These are phyloP conservation scores for Iris pallida DNA, from an alignment of 116 monocot genomes.

Conservation along the genomic window DNA sequence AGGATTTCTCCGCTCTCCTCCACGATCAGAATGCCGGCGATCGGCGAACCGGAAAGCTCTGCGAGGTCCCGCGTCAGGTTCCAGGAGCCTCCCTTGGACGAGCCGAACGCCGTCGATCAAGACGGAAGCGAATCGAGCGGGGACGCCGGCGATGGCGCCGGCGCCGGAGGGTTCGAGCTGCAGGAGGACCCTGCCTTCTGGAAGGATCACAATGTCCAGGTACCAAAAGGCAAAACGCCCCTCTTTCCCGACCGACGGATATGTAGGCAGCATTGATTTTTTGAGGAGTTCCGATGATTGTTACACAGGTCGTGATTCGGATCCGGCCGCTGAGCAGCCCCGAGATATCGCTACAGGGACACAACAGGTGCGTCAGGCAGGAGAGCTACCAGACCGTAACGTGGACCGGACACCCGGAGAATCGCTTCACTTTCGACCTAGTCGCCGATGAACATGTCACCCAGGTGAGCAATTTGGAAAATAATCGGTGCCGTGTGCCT, in stretches of 20 bases:
- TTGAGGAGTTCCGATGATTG: no score
- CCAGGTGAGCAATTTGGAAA: conserved; percentile 42
- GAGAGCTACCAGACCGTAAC: conserved; percentile 71
- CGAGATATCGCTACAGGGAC: conserved; percentile 83
- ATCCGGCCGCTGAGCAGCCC: conserved; percentile 65
- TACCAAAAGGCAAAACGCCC: conserved; percentile 3
- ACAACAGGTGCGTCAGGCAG: conserved; percentile 74
- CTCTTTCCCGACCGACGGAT: no score
- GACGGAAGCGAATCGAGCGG: not conserved
- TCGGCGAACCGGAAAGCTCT: conserved; percentile 3
- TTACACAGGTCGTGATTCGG: conserved; percentile 67
- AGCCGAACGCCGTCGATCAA: conserved; percentile 1
- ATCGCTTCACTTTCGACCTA: conserved; percentile 91
- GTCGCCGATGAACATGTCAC: conserved; percentile 79
- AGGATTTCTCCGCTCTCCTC: no score
- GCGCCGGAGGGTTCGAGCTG: conserved; percentile 49
- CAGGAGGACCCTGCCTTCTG: conserved; percentile 89
- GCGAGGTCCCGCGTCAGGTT: conserved; percentile 15
- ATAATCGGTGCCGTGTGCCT: no score
- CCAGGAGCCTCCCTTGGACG: conserved; percentile 12
- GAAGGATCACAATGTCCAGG: conserved; percentile 97
- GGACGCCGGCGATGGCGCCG: not conserved
- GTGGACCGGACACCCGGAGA: conserved; percentile 92
- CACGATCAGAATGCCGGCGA: no score
- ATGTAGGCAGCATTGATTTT: no score